Base-by-base conservation (phyloP, 768 basidiomycete species). In the Amanita inopinata region DNA sequence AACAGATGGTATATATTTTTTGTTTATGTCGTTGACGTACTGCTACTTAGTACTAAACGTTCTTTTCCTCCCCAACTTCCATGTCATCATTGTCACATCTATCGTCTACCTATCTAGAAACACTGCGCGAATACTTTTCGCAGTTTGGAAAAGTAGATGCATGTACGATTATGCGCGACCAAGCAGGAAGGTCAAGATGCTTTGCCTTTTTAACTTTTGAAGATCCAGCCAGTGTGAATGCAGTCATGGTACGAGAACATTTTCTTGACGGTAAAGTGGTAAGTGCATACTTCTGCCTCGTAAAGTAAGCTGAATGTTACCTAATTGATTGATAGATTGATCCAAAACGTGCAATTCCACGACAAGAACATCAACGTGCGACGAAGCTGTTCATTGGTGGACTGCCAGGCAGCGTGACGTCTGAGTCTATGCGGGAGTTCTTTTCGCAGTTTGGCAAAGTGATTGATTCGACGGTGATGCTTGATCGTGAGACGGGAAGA, bases 81-180 rank as follows among this genome's bases (percentile, higher is more conserved):
- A 14, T 35, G 7, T 14, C 19, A 20, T 20, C 17, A 7, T 6
- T 35, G 7, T 20, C 15, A 9, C 12, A 35, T 14, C 15, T 15
- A n/a, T n/a, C 11, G 9, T 49, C 55, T 49, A 49, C 63, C 52
- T 52, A 53, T 65, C 50, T 65, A 86, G 86, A 88, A 45, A 72
- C 73, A 43, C 72, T 87, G 50, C 74, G 78, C 56, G 82, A 80
- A 51, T 98, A 98, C 66, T 97, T 99, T 63, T 62, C 82, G 50
- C 88, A 98, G 63, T 99, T 93, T 61, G 96, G 96, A 58, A 83
- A 87, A 64, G 89, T 99, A 62, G 90, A 93, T 56, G 88, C 92
- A 28, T 96, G 90, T 61, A 97, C 91, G 9, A 98, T 99, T 66
- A 98, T 99, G 92, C 86, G 94, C 52, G 96, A 99, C 60, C 83